phyloP scores from a whole-genome alignment of 2,329 filamentous ascomycete genomes.

The Exserohilum turcica region DNA sequence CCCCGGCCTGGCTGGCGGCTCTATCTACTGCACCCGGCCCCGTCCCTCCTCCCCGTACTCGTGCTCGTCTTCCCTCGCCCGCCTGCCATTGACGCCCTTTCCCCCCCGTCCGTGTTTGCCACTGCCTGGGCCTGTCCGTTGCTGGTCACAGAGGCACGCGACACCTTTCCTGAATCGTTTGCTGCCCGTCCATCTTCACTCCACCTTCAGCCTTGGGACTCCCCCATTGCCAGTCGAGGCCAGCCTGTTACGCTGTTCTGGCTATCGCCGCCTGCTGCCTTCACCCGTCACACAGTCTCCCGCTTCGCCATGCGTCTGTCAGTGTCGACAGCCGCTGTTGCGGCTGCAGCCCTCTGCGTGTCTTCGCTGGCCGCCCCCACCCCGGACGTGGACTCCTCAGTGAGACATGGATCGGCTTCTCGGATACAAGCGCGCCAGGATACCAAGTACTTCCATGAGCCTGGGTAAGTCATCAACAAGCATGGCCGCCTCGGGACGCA shows the following conservation, averaged over 20 bases:
- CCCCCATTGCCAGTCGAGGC: background rate
- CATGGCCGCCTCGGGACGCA: background rate
- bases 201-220: background rate
- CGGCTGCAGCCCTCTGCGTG: constrained; percentile 26
- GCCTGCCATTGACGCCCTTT: background rate
- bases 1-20: background rate
- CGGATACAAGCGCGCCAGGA: background rate
- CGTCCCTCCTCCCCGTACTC: no score
- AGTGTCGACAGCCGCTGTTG: constrained; percentile 27
- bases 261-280: background rate
- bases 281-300: background rate
- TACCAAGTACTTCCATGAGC: constrained; percentile 48
- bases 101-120: no score
- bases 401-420: background rate
- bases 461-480: constrained; percentile 37
- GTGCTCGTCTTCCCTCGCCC: background rate
- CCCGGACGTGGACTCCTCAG: background rate
- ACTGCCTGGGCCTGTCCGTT: constrained; percentile 4
- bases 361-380: constrained; percentile 29
- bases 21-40: no score
- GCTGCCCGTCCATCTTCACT: background rate
- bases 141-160: constrained; percentile 8
- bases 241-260: background rate
- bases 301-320: constrained; percentile 34
- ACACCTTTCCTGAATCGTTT: constrained; percentile 8